Evolutionary conservation across 192 early-diverging fungal genomes (phyloP).

Genomic region (Backusella luteola): DNA sequence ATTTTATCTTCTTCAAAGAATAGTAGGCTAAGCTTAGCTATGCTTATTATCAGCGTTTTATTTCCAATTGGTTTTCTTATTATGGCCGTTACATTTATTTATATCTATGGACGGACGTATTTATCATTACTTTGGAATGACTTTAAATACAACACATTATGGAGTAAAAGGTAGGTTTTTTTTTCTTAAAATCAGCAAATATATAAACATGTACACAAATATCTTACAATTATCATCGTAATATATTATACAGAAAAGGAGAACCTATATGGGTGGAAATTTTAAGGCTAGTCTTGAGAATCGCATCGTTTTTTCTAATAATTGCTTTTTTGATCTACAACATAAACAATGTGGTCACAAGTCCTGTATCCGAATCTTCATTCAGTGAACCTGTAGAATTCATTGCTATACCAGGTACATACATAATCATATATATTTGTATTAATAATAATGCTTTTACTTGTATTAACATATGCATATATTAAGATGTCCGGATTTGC

Average conservation of each 20-base stretch:
- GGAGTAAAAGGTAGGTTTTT: background rate
- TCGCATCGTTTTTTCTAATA: background rate
- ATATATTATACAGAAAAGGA: background rate
- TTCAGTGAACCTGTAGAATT: background rate
- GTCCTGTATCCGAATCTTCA: background rate
- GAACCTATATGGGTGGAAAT: background rate
- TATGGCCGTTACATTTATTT: background rate
- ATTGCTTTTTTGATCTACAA: background rate
- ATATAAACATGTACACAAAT: background rate
- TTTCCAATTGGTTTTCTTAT: background rate
- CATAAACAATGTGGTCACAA: background rate
- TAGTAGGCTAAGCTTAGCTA: background rate
- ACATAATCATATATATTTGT: background rate
- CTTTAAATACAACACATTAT: background rate
- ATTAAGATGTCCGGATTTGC: background rate
- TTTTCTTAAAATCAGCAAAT: background rate
- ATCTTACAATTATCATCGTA: background rate
- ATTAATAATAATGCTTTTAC: background rate
- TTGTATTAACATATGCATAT: background rate
- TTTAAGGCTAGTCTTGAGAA: background rate
- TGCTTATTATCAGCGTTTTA: background rate
- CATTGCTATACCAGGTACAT: slow-evolving; percentile 2
- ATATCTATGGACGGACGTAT: too few relatives aligned
- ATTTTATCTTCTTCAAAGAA: background rate
- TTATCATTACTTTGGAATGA: background rate